Conservation (phyloP, 306 rosid genomes). For the Corylus americana region DNA sequence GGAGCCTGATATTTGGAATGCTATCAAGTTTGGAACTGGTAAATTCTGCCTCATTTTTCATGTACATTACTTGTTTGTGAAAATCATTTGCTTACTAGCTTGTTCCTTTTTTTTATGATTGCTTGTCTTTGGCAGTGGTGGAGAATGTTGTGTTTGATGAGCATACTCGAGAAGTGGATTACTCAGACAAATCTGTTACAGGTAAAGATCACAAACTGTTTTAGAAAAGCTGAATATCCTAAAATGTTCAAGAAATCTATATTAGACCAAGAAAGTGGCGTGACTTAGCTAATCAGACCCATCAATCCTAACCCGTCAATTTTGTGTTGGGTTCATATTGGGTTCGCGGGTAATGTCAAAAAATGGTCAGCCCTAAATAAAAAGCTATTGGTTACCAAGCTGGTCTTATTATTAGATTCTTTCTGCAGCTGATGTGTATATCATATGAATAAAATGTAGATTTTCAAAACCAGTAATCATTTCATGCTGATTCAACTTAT, state of each 20-base stretch:
- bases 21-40: conserved; percentile 90
- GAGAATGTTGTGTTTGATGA: conserved; percentile 93
- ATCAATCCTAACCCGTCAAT: no score
- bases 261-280: not conserved
- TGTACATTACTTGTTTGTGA: no score
- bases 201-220: conserved; percentile 34
- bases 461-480: no score
- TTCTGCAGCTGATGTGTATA: no score
- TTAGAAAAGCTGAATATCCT: not conserved
- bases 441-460: no score
- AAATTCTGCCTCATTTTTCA: not conserved
- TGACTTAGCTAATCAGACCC: not conserved
- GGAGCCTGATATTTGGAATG: conserved; percentile 92
- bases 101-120: not conserved
- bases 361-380: no score
- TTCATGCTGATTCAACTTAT: not conserved
- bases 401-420: no score
- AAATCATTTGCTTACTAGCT: not conserved
- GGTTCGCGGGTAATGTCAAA: no score
- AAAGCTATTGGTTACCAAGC: no score
- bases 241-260: no score
- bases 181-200: conserved; percentile 79
- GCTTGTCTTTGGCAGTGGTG: conserved; percentile 53
- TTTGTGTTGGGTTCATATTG: no score
- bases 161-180: conserved; percentile 77